Evolutionary conservation across 2,329 filamentous ascomycete species (phyloP).

Genomic region (Aspergillus felis): DNA sequence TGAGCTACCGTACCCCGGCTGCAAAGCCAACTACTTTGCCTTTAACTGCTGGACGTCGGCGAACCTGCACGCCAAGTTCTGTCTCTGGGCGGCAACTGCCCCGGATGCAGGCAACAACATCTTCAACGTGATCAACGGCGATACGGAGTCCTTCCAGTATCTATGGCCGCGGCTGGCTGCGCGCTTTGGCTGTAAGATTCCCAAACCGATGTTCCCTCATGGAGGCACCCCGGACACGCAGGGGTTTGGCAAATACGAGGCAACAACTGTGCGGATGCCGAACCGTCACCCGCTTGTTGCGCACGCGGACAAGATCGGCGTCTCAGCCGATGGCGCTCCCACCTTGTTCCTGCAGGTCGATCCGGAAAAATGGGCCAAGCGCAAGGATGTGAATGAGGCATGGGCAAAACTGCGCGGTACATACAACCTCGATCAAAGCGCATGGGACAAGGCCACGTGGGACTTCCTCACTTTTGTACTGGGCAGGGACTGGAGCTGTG

Average conservation of each 20-base stretch:
- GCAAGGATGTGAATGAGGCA: conserved; percentile 34
- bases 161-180: conserved; percentile 41
- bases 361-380: conserved; percentile 40
- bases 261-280: conserved; percentile 12
- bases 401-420: conserved; percentile 36
- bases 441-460: conserved; percentile 46
- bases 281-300: conserved; percentile 20
- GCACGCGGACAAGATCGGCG: conserved; percentile 19
- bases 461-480: conserved; percentile 42
- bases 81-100: conserved; percentile 33
- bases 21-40: conserved; percentile 28
- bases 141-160: conserved; percentile 35
- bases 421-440: conserved; percentile 35
- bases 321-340: conserved; percentile 9
- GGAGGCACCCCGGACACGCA: conserved; percentile 9
- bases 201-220: conserved; percentile 24
- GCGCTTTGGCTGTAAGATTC: conserved; percentile 32
- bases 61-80: conserved; percentile 33
- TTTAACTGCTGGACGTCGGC: conserved; percentile 35
- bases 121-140: conserved; percentile 43
- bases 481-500: conserved; percentile 30
- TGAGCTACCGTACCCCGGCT: conserved; percentile 33
- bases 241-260: conserved; percentile 6
- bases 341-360: conserved; percentile 30
- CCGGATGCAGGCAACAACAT: conserved; percentile 32